phyloP scores from a whole-genome alignment of 1,139 yeast species.

The Suhomyces coccinellae region DNA sequence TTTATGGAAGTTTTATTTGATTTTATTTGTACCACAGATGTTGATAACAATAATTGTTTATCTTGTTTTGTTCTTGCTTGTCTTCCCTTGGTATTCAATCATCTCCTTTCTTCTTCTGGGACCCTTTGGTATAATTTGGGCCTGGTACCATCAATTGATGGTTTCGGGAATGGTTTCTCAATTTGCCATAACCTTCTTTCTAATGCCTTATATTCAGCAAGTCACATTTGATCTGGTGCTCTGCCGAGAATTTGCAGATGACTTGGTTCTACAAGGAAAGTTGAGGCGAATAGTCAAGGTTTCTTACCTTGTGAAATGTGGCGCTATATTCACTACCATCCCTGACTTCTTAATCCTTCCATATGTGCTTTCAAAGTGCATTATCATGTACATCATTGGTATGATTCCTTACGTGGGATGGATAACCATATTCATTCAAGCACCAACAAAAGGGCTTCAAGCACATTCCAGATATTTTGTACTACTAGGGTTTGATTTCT shows the following conservation, averaged over 20 bases:
- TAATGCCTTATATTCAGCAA: slow-evolving; percentile 60
- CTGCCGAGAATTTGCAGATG: slow-evolving; percentile 48
- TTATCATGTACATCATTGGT: slow-evolving; percentile 39
- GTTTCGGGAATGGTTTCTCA: slow-evolving; percentile 52
- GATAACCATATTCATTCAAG: slow-evolving; percentile 51
- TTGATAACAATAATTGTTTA: slow-evolving; percentile 46
- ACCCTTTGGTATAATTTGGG: slow-evolving; percentile 53
- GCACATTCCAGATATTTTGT: slow-evolving; percentile 62
- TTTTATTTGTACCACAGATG: slow-evolving; percentile 49
- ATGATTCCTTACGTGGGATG: slow-evolving; percentile 68
- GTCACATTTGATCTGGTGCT: slow-evolving; percentile 60
- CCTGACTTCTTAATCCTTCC: slow-evolving; percentile 28
- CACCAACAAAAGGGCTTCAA: slow-evolving; percentile 58
- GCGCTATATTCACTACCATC: slow-evolving; percentile 23
- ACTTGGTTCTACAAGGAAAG: slow-evolving; percentile 48
- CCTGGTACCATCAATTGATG: slow-evolving; percentile 55
- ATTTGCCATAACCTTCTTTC: slow-evolving; percentile 46
- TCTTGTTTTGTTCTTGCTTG: slow-evolving; percentile 32
- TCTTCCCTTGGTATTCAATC: slow-evolving; percentile 52
- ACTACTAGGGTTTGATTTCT: slow-evolving; percentile 53
- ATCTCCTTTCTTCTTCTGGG: slow-evolving; percentile 53
- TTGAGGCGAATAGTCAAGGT: slow-evolving; percentile 39
- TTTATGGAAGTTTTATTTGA: slow-evolving; percentile 52
- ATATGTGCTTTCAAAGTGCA: slow-evolving; percentile 28
- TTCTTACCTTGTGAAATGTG: slow-evolving; percentile 31